Evolutionary conservation across 78 protist genomes (phyloP), one percentile per base, ranked within the genome.

Genomic region (Chrysochromulina parva): DNA sequence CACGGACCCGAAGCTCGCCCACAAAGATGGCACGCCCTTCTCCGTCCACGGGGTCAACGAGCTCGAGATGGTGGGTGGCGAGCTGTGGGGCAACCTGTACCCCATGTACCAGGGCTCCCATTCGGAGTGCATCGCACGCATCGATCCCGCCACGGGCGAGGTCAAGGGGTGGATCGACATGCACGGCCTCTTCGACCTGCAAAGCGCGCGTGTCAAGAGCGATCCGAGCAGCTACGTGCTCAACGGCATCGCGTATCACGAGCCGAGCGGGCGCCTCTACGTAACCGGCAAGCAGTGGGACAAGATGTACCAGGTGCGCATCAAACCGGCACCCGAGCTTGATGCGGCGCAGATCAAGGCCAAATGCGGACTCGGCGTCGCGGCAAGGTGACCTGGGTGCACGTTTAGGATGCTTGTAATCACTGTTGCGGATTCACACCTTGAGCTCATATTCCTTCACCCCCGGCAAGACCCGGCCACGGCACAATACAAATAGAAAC

Each of bases 81-180:
- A 78, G 62, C 62, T 78, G 48, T 78, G 86, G 86, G 86, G 58
- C 62, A 78, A 78, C 62, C 62, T 78, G 14, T 78, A 74, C 82
- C 82, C 82, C 13, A 74, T 74, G 82, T 74, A 74, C 24, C 82
- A 74, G 55, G 82, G 82, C 1, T 6, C 2, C 26, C 14, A 1
- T 20, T 78, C 86, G 24, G 60, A 52, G 62, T 78, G 86, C 60
- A 7, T 78, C 48, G 86, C 38, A 62, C 86, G 86, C 50, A 78
- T 78, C 60, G 1, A 53, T 19, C 48, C 84, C 1, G 4, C 57
- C 58, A 69, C 5, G 3, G 78, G 78, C 52, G 52, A 69, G 38
- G 84, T 74, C 47, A 48, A 7, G 28, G 86, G 86, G 11, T 78
- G 86, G 86, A 19, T 78, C 62, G 86, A 78, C 13, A 2, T 78